phyloP scores from a whole-genome alignment of 495 filamentous ascomycete genomes.

The Penicillium simplicissimum region DNA sequence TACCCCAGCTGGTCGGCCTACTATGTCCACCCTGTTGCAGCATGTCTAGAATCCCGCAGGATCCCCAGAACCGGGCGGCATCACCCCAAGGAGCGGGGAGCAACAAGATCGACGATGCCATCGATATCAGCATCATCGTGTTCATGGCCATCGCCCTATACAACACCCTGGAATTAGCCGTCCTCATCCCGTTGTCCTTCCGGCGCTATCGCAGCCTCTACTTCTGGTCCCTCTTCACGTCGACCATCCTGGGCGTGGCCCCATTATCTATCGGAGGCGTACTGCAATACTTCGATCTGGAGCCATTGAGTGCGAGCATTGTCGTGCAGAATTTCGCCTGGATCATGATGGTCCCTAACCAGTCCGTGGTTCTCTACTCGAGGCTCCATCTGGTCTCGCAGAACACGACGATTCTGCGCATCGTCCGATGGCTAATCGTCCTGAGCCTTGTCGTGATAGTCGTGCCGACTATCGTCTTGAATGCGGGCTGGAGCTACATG shows the following conservation, averaged over 20 bases:
- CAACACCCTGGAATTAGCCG: conserved; percentile 2
- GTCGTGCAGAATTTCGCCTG: background rate
- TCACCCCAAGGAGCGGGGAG: background rate
- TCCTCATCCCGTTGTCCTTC: conserved; percentile 4
- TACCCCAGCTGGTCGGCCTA: background rate
- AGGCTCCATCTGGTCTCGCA: background rate
- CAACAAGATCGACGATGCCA: background rate
- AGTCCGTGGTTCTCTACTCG: background rate
- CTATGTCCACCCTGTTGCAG: background rate
- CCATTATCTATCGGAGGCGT: background rate
- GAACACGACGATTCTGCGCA: background rate
- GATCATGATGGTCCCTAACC: background rate
- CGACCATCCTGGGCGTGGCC: conserved; percentile 1
- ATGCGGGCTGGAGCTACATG: background rate
- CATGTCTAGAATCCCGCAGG: background rate
- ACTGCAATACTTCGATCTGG: background rate
- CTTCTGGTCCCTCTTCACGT: conserved; percentile 6
- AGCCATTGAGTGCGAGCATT: background rate
- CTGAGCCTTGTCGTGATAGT: background rate
- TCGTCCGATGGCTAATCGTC: background rate
- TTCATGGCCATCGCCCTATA: background rate
- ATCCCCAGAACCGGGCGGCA: background rate
- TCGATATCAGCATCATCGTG: background rate
- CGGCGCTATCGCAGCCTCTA: conserved; percentile 6
- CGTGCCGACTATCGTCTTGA: background rate